These are phyloP conservation scores for Botryotinia globosa DNA, from an alignment of 2,329 filamentous ascomycete genomes.

Conservation along the genomic window DNA sequence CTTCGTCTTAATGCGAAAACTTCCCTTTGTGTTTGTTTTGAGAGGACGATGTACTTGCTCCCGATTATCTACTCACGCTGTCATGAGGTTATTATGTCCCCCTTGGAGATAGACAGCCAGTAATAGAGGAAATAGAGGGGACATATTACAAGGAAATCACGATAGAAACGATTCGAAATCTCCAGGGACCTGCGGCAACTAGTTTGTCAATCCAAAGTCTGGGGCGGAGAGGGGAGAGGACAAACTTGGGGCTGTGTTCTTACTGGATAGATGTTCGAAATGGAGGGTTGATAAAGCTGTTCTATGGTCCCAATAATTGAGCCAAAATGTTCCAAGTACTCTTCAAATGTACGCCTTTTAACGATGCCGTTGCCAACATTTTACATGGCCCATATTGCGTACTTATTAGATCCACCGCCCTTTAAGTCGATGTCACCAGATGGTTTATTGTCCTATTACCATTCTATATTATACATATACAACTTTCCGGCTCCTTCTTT, in stretches of 20 bases:
- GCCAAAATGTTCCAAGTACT: neutral
- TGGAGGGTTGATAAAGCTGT: neutral
- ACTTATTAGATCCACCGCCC: neutral
- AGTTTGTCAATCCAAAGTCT: constrained; percentile 26
- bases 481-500: neutral
- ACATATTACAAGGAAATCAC: neutral
- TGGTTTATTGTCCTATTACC: neutral
- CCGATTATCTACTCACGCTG: neutral
- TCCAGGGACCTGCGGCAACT: constrained; percentile 28
- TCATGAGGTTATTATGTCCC: neutral
- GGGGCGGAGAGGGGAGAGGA: neutral
- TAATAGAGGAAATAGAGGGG: neutral
- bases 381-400: neutral
- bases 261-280: neutral
- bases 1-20: neutral
- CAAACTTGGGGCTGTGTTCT: neutral
- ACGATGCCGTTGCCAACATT: neutral
- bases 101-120: neutral
- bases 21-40: neutral
- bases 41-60: neutral
- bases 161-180: neutral
- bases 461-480: neutral
- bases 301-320: neutral
- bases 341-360: neutral
- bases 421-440: neutral